Conservation (phyloP, 1,284 basidiomycete genomes). For the Peniophora sp. region DNA sequence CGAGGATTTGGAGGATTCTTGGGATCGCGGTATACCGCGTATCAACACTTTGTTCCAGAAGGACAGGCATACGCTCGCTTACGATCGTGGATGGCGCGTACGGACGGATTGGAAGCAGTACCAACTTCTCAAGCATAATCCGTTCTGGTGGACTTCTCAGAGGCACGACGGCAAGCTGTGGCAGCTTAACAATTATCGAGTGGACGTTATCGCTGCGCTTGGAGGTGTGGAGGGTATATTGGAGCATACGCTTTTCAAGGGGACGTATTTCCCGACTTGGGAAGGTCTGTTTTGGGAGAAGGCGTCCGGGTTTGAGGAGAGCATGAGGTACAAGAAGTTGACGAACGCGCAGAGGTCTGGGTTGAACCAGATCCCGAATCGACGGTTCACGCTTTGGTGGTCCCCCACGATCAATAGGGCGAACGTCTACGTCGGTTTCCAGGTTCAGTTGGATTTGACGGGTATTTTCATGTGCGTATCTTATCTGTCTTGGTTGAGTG, state of each 20-base stretch:
- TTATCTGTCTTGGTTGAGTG: neutral
- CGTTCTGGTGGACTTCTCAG: conserved; percentile 98
- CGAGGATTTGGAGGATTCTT: conserved; percentile 96
- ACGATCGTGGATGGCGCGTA: conserved; percentile 96
- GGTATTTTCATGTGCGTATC: conserved; percentile 76
- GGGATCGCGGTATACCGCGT: conserved; percentile 97
- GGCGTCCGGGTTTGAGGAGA: conserved; percentile 91
- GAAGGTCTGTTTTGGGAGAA: conserved; percentile 97
- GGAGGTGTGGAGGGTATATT: conserved; percentile 97
- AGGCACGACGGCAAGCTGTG: conserved; percentile 97
- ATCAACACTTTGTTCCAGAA: conserved; percentile 98
- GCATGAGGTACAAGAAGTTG: conserved; percentile 95
- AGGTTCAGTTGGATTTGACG: conserved; percentile 96
- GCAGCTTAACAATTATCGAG: conserved; percentile 97
- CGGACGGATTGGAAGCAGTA: conserved; percentile 98
- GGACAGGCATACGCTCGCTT: conserved; percentile 95
- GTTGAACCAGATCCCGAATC: conserved; percentile 97
- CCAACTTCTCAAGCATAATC: conserved; percentile 91
- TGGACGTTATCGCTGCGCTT: conserved; percentile 97
- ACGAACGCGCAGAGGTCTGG: conserved; percentile 95
- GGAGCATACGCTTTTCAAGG: conserved; percentile 97
- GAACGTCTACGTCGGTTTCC: conserved; percentile 99
- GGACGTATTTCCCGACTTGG: conserved; percentile 92
- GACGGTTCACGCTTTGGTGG: conserved; percentile 99
- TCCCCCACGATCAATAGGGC: conserved; percentile 96